These are phyloP conservation scores for Casuarina glauca DNA, from an alignment of 306 rosid species.

Conservation along the genomic window DNA sequence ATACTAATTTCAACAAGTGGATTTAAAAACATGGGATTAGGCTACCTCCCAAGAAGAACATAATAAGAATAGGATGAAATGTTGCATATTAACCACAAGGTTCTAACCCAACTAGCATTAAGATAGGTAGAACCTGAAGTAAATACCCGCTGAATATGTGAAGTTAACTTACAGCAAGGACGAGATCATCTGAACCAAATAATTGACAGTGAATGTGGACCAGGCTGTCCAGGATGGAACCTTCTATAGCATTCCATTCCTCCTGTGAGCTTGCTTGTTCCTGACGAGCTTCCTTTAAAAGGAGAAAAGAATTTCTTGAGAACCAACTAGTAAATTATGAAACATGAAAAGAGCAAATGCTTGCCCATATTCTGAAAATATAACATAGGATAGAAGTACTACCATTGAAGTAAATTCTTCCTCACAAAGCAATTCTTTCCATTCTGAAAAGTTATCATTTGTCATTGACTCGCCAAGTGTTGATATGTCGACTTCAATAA, in stretches of 20 bases:
- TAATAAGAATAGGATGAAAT: neutral
- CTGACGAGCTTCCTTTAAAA: constrained; percentile 50
- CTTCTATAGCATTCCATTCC: constrained; percentile 70
- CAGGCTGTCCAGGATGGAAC: constrained; percentile 50
- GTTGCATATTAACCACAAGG: neutral
- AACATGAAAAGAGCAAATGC: constrained; percentile 2
- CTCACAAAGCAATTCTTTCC: constrained; percentile 59
- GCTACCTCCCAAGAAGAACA: no score
- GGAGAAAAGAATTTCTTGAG: constrained; percentile 15
- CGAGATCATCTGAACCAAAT: constrained; percentile 71
- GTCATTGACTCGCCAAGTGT: constrained; percentile 38
- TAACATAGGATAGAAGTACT: constrained; percentile 16
- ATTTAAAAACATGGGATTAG: neutral
- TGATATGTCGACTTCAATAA: constrained; percentile 67
- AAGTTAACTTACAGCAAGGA: constrained; percentile 56
- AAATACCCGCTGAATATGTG: neutral
- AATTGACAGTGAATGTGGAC: constrained; percentile 61
- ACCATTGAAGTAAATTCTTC: constrained; percentile 37
- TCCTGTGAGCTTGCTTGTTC: constrained; percentile 56
- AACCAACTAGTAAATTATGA: neutral
- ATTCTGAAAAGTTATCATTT: constrained; percentile 54
- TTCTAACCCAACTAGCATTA: neutral
- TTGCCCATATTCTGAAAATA: neutral
- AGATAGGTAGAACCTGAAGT: neutral
- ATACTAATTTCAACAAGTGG: neutral